A percentile compares a stretch with the other conserved stretches of the same genome.
Evolutionary conservation across 164 flowering plant species (phyloP).

Genomic region (Tetracentron sinense): DNA sequence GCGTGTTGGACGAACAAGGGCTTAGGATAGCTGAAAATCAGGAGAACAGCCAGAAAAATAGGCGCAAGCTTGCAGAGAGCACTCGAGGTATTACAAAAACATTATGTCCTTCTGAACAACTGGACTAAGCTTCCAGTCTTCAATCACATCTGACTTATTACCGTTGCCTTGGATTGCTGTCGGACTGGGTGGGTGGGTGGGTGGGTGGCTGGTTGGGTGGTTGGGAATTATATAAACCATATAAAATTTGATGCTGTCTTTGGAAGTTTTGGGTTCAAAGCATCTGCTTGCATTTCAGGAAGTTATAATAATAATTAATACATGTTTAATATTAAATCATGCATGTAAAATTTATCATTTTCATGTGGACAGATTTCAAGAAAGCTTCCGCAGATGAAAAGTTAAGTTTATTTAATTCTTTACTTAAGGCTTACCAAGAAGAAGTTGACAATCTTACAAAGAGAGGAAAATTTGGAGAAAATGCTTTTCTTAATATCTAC

Average conservation of each 20-base stretch:
- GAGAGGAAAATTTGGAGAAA: slow-evolving; percentile 97
- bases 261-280: not conserved
- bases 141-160: not conserved
- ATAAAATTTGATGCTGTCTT: slow-evolving; percentile 1
- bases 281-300: not conserved
- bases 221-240: not conserved
- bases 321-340: too few relatives aligned
- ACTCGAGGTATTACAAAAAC: slow-evolving; percentile 69
- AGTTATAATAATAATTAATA: too few relatives aligned
- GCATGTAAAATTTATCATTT: not conserved
- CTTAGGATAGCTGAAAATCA: slow-evolving; percentile 95
- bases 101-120: not conserved
- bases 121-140: slow-evolving; percentile 1
- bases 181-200: too few relatives aligned
- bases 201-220: not conserved
- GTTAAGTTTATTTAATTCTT: slow-evolving; percentile 74
- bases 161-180: slow-evolving; percentile 2
- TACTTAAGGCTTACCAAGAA: slow-evolving; percentile 95
- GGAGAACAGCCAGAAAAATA: slow-evolving; percentile 92
- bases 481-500: slow-evolving; percentile 95
- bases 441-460: slow-evolving; percentile 98
- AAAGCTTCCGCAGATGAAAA: slow-evolving; percentile 91
- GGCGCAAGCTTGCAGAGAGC: slow-evolving; percentile 96
- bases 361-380: slow-evolving; percentile 68
- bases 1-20: slow-evolving; percentile 90